Conservation (phyloP, 371 early-diverging fungal genomes). For the Rhizomucor pusillus region DNA sequence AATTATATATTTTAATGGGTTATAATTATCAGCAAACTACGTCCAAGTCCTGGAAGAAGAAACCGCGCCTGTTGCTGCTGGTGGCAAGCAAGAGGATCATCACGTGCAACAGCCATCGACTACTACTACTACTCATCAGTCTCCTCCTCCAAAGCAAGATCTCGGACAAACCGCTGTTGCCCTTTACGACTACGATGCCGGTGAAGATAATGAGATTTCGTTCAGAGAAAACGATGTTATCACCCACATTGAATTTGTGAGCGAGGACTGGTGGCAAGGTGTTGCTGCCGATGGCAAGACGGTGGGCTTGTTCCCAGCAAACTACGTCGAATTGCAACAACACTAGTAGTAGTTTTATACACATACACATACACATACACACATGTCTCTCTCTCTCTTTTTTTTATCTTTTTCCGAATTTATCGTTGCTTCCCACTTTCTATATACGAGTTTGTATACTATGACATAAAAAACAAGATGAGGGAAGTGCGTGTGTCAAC, state of each 20-base stretch:
- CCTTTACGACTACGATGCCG: conserved; percentile 84
- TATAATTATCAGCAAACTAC: conserved; percentile 56
- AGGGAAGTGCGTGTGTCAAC: too few relatives aligned
- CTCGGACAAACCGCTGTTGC: conserved; percentile 58
- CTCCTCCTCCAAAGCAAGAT: conserved; percentile 6
- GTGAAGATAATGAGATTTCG: conserved; percentile 86
- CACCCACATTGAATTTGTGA: conserved; percentile 74
- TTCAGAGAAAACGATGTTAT: conserved; percentile 79
- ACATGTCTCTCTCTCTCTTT: too few relatives aligned
- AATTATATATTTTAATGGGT: too few relatives aligned
- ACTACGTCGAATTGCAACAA: conserved; percentile 6
- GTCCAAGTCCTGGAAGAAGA: conserved; percentile 63
- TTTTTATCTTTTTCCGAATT: too few relatives aligned
- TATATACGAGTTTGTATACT: too few relatives aligned
- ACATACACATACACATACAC: too few relatives aligned
- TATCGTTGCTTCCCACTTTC: too few relatives aligned
- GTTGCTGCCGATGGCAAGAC: conserved; percentile 49
- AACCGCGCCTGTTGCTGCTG: neutral
- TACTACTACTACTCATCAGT: too few relatives aligned
- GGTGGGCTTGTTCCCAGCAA: conserved; percentile 79
- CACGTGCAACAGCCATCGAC: too few relatives aligned
- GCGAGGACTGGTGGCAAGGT: conserved; percentile 95
- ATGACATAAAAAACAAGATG: too few relatives aligned
- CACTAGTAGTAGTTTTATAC: too few relatives aligned
- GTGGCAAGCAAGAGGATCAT: too few relatives aligned